Base-by-base conservation (phyloP, 306 rosid genomes). In the Dalbergia cochinchinensis region DNA sequence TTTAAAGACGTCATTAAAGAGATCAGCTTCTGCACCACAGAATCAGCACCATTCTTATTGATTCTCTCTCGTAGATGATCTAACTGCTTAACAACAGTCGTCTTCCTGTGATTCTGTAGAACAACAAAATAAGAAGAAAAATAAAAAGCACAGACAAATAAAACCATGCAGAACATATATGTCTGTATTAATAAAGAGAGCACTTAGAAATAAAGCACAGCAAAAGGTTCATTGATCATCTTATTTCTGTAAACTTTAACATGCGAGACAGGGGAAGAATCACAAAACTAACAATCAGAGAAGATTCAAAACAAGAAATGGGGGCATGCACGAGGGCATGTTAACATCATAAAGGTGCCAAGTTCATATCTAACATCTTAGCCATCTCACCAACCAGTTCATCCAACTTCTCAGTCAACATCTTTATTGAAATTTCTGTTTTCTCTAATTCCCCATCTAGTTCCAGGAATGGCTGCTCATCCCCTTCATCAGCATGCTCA, bases 371-470 rank as follows among this genome's bases (percentile, higher is more conserved):
- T 31, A 45, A 65, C 64, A 83, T 65, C 13, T 26, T 16, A 73
- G 45, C 44, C 65, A 75, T 79, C 74, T 82, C 86, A 82, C 89
- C 53, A 13, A 90, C 94, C 89, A 89, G 77, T 65, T 88, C 87
- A 81, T 83, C 90, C 83, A 82, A 54, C 35, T 70, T 83, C 44
- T 71, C 79, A 39, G 74, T 75, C 77, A 78, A 73, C 10, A 47
- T 22, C 34, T 45, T 69, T 8, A 33, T 72, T 4, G 60, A 81
- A 71, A 45, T 68, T 67, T 34, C 48, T 58, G 70, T 77, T 75
- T 80, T 51, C 63, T 74, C 63, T 64, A 47, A 50, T 39, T 72
- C 85, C 59, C 33, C 16, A 62, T 54, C 60, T 7, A 59, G 44
- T n/a, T 54, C 69, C 18, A 34, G 50, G 4, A 8, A 18, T 55